Percentiles rank a stretch among this genome's conserved stretches.
phyloP scores from a whole-genome alignment of 2,329 filamentous ascomycete species.

The Colletotrichum sp. region DNA sequence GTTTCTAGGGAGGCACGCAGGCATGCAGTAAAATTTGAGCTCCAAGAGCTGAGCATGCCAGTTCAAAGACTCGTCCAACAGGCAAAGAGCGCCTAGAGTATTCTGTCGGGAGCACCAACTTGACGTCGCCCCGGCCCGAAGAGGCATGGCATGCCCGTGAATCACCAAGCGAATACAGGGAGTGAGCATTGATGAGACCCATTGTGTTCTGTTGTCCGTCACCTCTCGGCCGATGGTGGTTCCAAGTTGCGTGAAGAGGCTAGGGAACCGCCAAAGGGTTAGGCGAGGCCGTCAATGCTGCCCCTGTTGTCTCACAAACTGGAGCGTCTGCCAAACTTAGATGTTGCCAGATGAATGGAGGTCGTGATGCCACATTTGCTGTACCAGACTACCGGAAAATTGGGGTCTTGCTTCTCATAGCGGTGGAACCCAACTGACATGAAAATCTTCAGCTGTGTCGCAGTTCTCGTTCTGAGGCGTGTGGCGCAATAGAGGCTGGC shows the following conservation, averaged over 20 bases:
- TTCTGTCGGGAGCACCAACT: not conserved
- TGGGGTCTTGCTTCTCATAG: not conserved
- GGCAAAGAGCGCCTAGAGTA: not conserved
- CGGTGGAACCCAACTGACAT: not conserved
- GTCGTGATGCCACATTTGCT: not conserved
- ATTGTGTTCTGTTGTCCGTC: not conserved
- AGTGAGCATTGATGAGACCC: not conserved
- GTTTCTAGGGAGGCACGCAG: not conserved
- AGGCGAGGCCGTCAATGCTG: not conserved
- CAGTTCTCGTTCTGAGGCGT: not conserved
- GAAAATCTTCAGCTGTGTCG: not conserved
- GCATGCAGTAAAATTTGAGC: not conserved
- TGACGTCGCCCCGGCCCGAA: not conserved
- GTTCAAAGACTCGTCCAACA: not conserved
- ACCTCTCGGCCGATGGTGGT: not conserved
- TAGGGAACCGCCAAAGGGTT: not conserved
- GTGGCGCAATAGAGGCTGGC: not conserved
- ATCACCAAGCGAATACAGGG: not conserved
- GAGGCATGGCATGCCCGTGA: not conserved
- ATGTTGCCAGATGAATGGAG: not conserved
- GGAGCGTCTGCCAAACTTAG: not conserved
- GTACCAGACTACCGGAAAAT: not conserved
- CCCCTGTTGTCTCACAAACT: not conserved
- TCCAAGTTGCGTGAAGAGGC: not conserved
- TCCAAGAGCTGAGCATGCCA: not conserved